Evolutionary conservation across 2,329 filamentous ascomycete genomes (phyloP), one percentile per base, ranked within the genome.

Genomic region (Ophiostoma triangulosporum): DNA sequence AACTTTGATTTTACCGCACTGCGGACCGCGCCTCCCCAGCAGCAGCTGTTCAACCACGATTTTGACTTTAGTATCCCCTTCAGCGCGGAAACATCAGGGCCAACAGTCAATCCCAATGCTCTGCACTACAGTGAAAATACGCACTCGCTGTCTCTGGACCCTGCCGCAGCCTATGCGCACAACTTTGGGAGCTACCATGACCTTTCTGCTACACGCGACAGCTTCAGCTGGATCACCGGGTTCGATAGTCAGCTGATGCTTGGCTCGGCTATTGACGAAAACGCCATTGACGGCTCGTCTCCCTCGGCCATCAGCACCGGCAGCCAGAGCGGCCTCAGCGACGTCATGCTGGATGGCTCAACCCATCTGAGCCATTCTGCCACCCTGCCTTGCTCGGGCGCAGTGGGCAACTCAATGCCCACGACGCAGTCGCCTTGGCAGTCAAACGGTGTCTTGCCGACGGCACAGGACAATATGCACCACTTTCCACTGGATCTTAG

Each of bases 241-340:
- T 86, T 95, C 65, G 88, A 93, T 58, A 80, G 84, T 62, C 80
- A 86, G 46, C 80, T 91, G 74, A 78, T 78, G 7, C 82, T 88
- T 65, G 76, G 75, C 61, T 54, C 70, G 73, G 22, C 55, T 52
- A 53, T 56, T 29, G 85, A 84, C 62, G 89, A 95, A 61, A 84
- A 83, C 59, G 88, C 87, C 27, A 79, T 96, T 52, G 91, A 95
- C 62, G 89, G 86, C 56, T 97, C 93, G 11, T 97, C 93, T 14
- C 93, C 93, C 15, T 97, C 93, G 8, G 89, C 89, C 48, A 91
- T 97, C 66, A 97, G 91, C 71, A 95, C 88, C 43, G 88, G 87
- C 56, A 97, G 90, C 68, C 90, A 94, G 64, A 91, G 86, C 65
- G 87, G 84, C 50, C 86, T 90, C 66, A 94, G 88, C 68, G 93